Evolutionary conservation across 2,329 filamentous ascomycete genomes (phyloP).

Genomic region (Trichoderma simmonsii): DNA sequence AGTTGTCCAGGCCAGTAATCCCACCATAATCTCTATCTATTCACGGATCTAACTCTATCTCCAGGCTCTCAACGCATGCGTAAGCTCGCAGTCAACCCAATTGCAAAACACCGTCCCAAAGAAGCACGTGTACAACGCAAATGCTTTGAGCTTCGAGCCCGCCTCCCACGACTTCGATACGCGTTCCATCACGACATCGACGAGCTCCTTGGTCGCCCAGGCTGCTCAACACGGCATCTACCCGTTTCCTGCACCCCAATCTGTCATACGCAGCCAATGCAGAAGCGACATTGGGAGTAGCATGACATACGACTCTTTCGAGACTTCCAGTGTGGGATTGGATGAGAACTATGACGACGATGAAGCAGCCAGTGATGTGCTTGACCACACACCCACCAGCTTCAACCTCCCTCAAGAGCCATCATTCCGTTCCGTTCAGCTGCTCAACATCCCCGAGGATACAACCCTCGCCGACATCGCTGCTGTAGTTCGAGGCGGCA

Average conservation of each 20-base stretch:
- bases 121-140: neutral
- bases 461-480: conserved; percentile 65
- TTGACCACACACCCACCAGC: neutral
- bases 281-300: neutral
- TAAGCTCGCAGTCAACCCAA: neutral
- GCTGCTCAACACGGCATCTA: neutral
- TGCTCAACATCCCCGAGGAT: conserved; percentile 59
- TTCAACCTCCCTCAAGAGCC: neutral
- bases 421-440: conserved; percentile 51
- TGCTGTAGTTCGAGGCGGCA: conserved; percentile 64
- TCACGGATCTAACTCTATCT: neutral
- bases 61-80: neutral
- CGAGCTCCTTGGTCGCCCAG: neutral
- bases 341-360: neutral
- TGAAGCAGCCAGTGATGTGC: neutral
- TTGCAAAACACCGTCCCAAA: neutral
- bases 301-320: neutral
- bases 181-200: neutral
- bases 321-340: neutral
- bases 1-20: neutral
- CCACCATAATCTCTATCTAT: neutral
- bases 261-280: neutral
- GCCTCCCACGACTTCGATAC: neutral
- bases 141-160: neutral
- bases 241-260: neutral